Conservation (phyloP, 75 land plant genomes). For the Selaginella moellendorffii region DNA sequence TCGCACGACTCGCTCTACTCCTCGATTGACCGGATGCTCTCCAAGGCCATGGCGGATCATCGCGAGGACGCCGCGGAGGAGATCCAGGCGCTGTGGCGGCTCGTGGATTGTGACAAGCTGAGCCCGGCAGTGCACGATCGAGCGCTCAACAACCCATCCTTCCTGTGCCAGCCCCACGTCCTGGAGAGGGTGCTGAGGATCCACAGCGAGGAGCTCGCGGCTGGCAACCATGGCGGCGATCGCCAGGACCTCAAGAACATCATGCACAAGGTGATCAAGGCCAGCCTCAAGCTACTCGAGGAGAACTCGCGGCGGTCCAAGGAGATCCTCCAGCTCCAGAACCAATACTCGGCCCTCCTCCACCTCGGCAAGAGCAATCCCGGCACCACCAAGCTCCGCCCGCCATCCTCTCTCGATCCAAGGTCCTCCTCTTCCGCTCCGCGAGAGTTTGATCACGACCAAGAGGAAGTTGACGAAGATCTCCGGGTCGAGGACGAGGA, state of each 20-base stretch:
- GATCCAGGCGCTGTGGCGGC: conserved; percentile 27
- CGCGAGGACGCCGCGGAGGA: conserved; percentile 13
- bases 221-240: conserved; percentile 19
- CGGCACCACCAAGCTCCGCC: conserved; percentile 8
- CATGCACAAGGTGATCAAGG: conserved; percentile 38
- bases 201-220: conserved; percentile 27
- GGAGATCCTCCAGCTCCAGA: conserved; percentile 43
- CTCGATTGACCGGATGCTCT: conserved; percentile 25
- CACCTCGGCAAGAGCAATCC: conserved; percentile 9
- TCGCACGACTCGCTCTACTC: conserved; percentile 30
- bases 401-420: too few species aligned
- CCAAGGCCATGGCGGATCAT: background rate
- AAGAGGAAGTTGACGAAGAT: background rate
- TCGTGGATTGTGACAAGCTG: conserved; percentile 26
- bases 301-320: conserved; percentile 32
- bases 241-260: conserved; percentile 24
- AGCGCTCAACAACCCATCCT: conserved; percentile 27
- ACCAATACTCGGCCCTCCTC: conserved; percentile 32
- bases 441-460: background rate
- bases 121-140: conserved; percentile 19
- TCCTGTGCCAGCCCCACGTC: conserved; percentile 33
- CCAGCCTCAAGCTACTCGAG: conserved; percentile 39
- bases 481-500: background rate
- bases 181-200: conserved; percentile 30
- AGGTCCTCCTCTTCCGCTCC: too few species aligned